Evolutionary conservation across 495 filamentous ascomycete species (phyloP).

Genomic region (Pseudevernia furfuracea): DNA sequence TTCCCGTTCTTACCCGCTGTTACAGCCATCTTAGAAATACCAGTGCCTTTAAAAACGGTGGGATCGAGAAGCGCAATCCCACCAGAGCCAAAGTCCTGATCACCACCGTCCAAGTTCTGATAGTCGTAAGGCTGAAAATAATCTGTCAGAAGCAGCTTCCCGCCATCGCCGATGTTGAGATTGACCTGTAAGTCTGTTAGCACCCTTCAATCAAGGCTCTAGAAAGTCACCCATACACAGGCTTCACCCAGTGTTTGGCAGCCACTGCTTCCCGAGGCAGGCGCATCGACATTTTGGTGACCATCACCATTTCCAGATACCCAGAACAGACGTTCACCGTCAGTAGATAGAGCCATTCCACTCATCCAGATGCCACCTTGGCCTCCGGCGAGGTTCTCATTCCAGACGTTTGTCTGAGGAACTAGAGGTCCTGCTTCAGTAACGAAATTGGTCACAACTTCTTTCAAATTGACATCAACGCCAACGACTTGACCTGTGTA

Average conservation of each 20-base stretch:
- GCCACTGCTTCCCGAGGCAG: constrained; percentile 31
- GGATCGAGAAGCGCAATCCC: constrained; percentile 30
- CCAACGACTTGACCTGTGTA: constrained; percentile 27
- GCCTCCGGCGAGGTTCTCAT: constrained; percentile 18
- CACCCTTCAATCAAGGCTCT: neutral
- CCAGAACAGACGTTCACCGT: constrained; percentile 36
- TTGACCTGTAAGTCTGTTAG: constrained; percentile 27
- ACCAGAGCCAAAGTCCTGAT: constrained; percentile 33
- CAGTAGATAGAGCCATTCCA: constrained; percentile 37
- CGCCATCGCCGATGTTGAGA: constrained; percentile 35
- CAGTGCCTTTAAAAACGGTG: constrained; percentile 27
- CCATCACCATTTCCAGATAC: constrained; percentile 37
- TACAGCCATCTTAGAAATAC: constrained; percentile 29
- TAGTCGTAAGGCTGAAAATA: constrained; percentile 33
- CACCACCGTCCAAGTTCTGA: constrained; percentile 25
- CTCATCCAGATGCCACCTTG: constrained; percentile 37
- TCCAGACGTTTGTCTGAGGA: constrained; percentile 16
- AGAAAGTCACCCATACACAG: neutral
- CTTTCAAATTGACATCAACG: constrained; percentile 28
- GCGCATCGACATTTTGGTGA: constrained; percentile 26
- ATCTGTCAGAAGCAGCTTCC: constrained; percentile 27
- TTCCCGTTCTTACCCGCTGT: constrained; percentile 34
- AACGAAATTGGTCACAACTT: constrained; percentile 23
- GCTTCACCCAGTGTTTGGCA: constrained; percentile 40
- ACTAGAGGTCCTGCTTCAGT: constrained; percentile 18